Base-by-base conservation (phyloP, 2,329 filamentous ascomycete species). In the Cladosporium sphaerospermum region DNA sequence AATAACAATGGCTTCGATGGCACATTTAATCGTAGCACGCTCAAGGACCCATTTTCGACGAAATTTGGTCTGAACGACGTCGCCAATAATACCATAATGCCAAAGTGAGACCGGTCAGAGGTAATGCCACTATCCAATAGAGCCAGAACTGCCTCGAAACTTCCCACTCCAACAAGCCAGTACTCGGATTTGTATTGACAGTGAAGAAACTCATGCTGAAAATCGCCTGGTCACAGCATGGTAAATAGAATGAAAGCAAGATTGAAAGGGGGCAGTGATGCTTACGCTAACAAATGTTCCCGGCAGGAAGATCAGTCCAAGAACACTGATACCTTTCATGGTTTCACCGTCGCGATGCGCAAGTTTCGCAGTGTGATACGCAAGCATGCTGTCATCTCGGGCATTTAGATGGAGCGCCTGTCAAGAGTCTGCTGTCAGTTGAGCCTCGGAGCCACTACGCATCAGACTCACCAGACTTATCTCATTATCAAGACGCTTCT, bases 401-500 rank as follows among this genome's bases (percentile, higher is more conserved):
- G 61, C 44, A 14, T 59, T 57, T 36, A 59, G 56, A 48, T 64
- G 60, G 46, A 63, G 61, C 13, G 58, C 61, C 47, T 60, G 14
- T n/a, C 14, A 31, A 16, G 13, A 43, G 41, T 11, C 9, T 11
- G 1, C 5, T 13, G 11, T 37, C 34, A 37, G 5, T 37, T 3
- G 7, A 5, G 23, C 23, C 23, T 11, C 5, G 14, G 34, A 37
- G 5, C 3, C 4, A 9, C 3, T 41, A 9, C 2, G 9, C 3
- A 13, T 18, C 7, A 41, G n/a, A 54, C 51, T 33, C 14, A 59
- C 59, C 51, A 65, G 48, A 28, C 56, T 59, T 45, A 65, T 61
- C 52, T 65, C 62, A 41, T 65, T 64, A 11, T 54, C 36, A 4
- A 65, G 41, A 10, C 62, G 56, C n/a, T 49, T 49, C 42, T 61